Evolutionary conservation across 1,284 basidiomycete genomes (phyloP).

Genomic region (Ustilago esculenta): DNA sequence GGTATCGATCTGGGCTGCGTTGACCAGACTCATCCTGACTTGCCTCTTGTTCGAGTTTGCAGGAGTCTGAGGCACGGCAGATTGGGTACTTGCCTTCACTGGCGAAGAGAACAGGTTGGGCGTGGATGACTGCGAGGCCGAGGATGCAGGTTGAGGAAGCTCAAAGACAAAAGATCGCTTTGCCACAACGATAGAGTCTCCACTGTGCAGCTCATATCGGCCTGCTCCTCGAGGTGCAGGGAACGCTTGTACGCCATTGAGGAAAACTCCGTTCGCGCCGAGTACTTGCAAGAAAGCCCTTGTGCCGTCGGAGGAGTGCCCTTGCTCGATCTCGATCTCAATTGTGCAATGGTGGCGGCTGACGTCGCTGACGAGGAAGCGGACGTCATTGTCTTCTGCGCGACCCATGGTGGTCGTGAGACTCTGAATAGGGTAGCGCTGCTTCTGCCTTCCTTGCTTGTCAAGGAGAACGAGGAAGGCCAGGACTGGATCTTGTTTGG

Average conservation of each 20-base stretch:
- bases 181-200: constrained; percentile 30
- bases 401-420: constrained; percentile 42
- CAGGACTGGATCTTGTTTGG: constrained; percentile 12
- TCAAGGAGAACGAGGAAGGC: constrained; percentile 37
- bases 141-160: constrained; percentile 3
- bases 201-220: constrained; percentile 33
- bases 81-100: constrained; percentile 5
- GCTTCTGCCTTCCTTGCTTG: constrained; percentile 41
- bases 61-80: constrained; percentile 17
- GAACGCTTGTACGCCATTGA: constrained; percentile 18
- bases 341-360: constrained; percentile 48
- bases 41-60: constrained; percentile 10
- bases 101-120: constrained; percentile 18
- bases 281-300: constrained; percentile 36
- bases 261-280: constrained; percentile 36
- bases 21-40: constrained; percentile 48
- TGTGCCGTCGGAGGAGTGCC: neutral
- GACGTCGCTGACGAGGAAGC: constrained; percentile 35
- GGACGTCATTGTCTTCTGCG: constrained; percentile 41
- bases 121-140: no score
- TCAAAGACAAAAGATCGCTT: constrained; percentile 36
- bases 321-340: constrained; percentile 37
- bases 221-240: constrained; percentile 32
- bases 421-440: constrained; percentile 37
- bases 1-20: constrained; percentile 43